Percentiles rank a stretch among this genome's conserved stretches.
phyloP scores from a whole-genome alignment of 2,329 filamentous ascomycete genomes.

The Alternaria burnsii region DNA sequence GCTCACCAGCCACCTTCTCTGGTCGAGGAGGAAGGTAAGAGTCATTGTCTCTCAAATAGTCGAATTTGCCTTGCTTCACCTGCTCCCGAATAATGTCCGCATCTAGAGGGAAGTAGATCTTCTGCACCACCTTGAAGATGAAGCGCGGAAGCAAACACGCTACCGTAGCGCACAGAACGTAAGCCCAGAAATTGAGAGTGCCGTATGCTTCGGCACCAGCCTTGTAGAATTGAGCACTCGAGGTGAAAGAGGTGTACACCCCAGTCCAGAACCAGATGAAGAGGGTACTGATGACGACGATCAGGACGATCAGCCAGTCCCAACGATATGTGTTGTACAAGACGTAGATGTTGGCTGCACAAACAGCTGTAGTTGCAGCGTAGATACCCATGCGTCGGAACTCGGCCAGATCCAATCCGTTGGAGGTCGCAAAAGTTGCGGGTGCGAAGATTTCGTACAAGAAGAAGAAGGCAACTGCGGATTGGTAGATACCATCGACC shows the following conservation, averaged over 20 bases:
- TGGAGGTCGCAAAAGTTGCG: slow-evolving; percentile 73
- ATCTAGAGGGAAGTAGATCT: slow-evolving; percentile 91
- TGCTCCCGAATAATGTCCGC: slow-evolving; percentile 96
- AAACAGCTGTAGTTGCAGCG: slow-evolving; percentile 81
- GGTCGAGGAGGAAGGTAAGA: slow-evolving; percentile 57
- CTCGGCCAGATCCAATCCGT: slow-evolving; percentile 79
- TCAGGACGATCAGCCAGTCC: slow-evolving; percentile 94
- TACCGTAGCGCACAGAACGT: slow-evolving; percentile 78
- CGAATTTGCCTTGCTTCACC: slow-evolving; percentile 81
- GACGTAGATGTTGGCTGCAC: slow-evolving; percentile 93
- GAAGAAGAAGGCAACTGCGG: slow-evolving; percentile 90
- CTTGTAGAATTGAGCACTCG: slow-evolving; percentile 74
- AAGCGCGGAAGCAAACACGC: slow-evolving; percentile 90
- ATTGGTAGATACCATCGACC: slow-evolving; percentile 94
- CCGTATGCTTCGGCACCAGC: slow-evolving; percentile 81
- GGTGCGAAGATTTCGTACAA: slow-evolving; percentile 80
- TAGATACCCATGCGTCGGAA: slow-evolving; percentile 86
- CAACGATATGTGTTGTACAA: slow-evolving; percentile 96
- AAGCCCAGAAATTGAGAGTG: slow-evolving; percentile 85
- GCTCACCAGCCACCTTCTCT: slow-evolving; percentile 57
- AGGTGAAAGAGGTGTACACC: slow-evolving; percentile 73
- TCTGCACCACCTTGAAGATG: slow-evolving; percentile 84
- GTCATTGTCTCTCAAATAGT: slow-evolving; percentile 70
- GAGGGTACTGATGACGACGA: slow-evolving; percentile 81
- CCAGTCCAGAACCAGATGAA: slow-evolving; percentile 97